Base-by-base conservation (phyloP, 1,284 basidiomycete genomes). In the Vanrija sp. region DNA sequence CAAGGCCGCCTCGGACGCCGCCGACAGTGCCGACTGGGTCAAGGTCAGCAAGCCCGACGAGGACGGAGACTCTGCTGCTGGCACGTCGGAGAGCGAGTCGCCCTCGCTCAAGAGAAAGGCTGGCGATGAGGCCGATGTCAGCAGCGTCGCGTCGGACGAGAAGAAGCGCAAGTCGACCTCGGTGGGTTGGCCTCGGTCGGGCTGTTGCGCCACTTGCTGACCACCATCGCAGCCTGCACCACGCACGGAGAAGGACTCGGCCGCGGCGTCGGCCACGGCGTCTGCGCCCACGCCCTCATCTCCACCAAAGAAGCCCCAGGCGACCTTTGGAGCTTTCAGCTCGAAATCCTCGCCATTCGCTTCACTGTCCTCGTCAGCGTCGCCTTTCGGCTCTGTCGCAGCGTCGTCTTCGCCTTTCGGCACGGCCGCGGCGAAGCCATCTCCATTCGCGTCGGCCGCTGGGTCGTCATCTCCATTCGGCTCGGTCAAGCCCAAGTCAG, bases 351-450 rank as follows among this genome's bases (percentile, higher is more conserved):
- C 60, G 3, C 56, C 63, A 2, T 64, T 64, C 47, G 59, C 57
- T 4, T 22, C 57, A 7, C 27, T 36, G 12, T 43, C 57, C 1
- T 45, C 81, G 1, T 68, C 82, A 3, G 60, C 81, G 15, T 86
- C 86, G 4, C 84, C 86, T 1, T 86, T 87, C 65, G 76, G 78
- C n/a, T 65, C 79, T 75, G 80, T 57, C 70, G 81, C 56, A n/a
- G 14, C 47, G 6, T 51, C 57, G 6, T 18, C 54, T 22, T 57
- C 59, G n/a, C 54, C 59, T 1, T 59, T 60, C 45, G 58, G 31
- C 47, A 50, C 49, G 36, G 49, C 78, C 12, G 67, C 78, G 76
- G 80, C 59, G 71, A 47, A 41, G 45, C 39, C 16, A 6, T 35
- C 31, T 35, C 15, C 31, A 7, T 8, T 46, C 53, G 20, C 49